Base-by-base conservation (phyloP, 331 rosid species). In the Dryas integrifolia region DNA sequence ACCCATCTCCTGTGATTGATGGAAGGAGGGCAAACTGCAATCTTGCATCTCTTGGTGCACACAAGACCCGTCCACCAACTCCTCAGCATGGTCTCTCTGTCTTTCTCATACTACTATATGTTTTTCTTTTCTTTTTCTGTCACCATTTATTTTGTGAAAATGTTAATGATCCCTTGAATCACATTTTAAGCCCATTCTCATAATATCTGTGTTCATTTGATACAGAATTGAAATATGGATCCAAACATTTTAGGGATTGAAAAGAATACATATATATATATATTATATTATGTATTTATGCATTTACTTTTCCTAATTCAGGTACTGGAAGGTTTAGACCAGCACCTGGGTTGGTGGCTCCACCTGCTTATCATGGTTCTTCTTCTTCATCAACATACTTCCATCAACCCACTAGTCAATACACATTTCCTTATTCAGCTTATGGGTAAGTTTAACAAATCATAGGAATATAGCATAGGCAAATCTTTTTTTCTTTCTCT, bases 1-100 rank as follows among this genome's bases (percentile, higher is more conserved):
- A 94, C 24, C 96, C 97, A 49, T 89, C 97, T 61, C 98, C 97
- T 4, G 91, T 94, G 45, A 94, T 94, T 76, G 98, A 94, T 81
- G 98, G 98, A 6, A 89, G 98, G 65, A 89, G 96, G 78, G 96
- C 98, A 67, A 94, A 94, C 65, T 94, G 97, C 85, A 94, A 94
- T 72, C 89, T 94, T 69, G 98, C 98, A 5, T 89, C 96, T 81
- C 92, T 91, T 83, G 98, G 97, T 74, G 97, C 97, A 9, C 84
- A 85, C 63, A 94, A 94, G 74, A 81, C 90, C 67, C 80, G 80
- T 9, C 85, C 91, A 70, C 77, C 81, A 57, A 56, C 89, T 77
- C 86, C 85, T 81, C 96, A 84, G 4, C 90, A 81, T 77, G 98
- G 97, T 94, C 75, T 80, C 45, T 77, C 13, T 74, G 64, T 52